These are phyloP conservation scores for Adenanthera pavonina DNA, from an alignment of 306 rosid genomes.

Conservation along the genomic window DNA sequence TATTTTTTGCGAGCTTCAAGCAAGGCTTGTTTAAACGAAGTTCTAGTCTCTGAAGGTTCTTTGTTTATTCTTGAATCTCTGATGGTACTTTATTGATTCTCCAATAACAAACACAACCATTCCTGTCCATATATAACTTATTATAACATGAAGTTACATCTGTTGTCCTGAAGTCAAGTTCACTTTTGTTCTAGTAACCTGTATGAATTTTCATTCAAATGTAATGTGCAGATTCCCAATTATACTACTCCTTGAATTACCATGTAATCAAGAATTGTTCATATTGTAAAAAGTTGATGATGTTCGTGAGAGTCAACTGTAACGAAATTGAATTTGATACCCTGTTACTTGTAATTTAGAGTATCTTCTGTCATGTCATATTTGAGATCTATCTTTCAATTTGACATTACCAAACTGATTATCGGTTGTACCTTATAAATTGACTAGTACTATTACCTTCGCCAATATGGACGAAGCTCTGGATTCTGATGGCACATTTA, in stretches of 20 bases:
- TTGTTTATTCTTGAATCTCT: constrained; percentile 21
- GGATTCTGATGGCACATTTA: constrained; percentile 1
- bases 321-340: not conserved
- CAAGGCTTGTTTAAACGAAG: constrained; percentile 37
- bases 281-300: not conserved
- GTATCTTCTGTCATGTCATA: constrained; percentile 16
- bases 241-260: not conserved
- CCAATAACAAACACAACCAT: not conserved
- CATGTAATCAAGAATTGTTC: not conserved
- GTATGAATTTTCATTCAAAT: constrained; percentile 11
- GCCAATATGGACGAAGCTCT: not conserved
- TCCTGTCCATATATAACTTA: constrained; percentile 15
- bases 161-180: constrained; percentile 32
- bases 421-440: not conserved
- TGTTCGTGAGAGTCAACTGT: not conserved
- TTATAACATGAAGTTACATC: not conserved
- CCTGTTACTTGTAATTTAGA: constrained; percentile 5
- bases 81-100: constrained; percentile 33
- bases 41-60: constrained; percentile 38
- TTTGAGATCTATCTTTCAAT: constrained; percentile 13
- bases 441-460: not conserved
- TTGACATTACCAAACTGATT: constrained; percentile 14
- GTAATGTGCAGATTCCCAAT: constrained; percentile 3
- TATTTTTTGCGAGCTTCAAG: constrained; percentile 42
- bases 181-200: constrained; percentile 16